Evolutionary conservation across 2,329 filamentous ascomycete species (phyloP).

Genomic region (Pyrenochaeta sp.): DNA sequence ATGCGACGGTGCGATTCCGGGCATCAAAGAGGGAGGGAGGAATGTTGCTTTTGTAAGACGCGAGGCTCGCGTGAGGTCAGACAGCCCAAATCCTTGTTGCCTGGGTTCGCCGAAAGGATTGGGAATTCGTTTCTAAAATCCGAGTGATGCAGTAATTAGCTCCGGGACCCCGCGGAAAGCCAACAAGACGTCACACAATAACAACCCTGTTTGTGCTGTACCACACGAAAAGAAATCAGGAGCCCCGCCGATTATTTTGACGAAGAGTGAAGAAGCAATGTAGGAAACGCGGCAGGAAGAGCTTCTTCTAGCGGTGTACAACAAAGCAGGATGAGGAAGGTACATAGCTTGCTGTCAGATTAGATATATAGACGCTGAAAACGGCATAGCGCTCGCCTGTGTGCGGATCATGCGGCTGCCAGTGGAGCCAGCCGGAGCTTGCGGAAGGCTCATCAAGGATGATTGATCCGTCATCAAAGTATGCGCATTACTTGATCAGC

Average conservation of each 20-base stretch:
- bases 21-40: background rate
- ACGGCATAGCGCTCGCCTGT: background rate
- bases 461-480: background rate
- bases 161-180: background rate
- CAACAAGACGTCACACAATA: background rate
- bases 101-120: background rate
- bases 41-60: background rate
- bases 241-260: background rate
- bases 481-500: background rate
- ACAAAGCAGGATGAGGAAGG: background rate
- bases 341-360: background rate
- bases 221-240: background rate
- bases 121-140: background rate
- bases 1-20: background rate
- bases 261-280: no score
- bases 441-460: background rate
- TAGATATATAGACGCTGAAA: background rate
- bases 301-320: background rate
- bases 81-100: background rate
- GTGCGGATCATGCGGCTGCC: conserved; percentile 1
- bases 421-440: conserved; percentile 3
- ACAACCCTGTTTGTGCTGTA: background rate
- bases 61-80: background rate
- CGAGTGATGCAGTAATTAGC: background rate
- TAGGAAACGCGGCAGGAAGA: no score